Evolutionary conservation across 331 rosid genomes (phyloP), one percentile per base, ranked within the genome.

Genomic region (Stylosanthes scabra): DNA sequence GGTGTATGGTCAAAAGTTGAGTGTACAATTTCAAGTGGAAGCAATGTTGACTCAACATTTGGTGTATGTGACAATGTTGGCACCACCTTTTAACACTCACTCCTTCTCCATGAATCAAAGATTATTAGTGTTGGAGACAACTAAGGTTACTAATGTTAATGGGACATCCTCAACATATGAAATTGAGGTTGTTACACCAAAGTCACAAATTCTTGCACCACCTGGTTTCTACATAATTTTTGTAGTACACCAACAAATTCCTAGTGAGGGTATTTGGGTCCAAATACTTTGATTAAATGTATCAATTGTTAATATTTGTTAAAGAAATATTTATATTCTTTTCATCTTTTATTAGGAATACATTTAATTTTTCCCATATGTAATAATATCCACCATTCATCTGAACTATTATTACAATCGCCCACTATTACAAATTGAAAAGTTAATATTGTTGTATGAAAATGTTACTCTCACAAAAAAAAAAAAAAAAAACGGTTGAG

Each of bases 71-170:
- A 84, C 90, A 0, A 8, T 93, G 83, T 59, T 87, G 44, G 65
- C 87, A 9, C 98, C 97, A 8, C 75, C 98, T 2, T 89, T 93
- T 57, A 78, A 59, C 6, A 89, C 98, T 1, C 97, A 93, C 71
- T 93, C 98, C 0, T 91, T 87, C 44, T 89, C 92, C 0, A 91
- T 89, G 98, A 91, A 83, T 58, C 92, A 91, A 20, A 84, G 96
- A 80, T 0, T 86, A 79, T 27, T 93, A 74, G 81, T 84, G 5
- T 31, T 93, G 11, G 81, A 58, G 9, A 16, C 70, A 5, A 75
- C 13, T 29, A 76, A 50, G 0, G 78, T 84, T 62, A 74, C 51
- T 1, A 68, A 49, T 31, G 49, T 72, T 20, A 88, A 71, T 25
- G 90, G 77, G 37, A 80, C 29, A 8, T 42, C 29, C 7, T 42